phyloP scores from a whole-genome alignment of 805 yeast species.

The Ogataea populi-albae region DNA sequence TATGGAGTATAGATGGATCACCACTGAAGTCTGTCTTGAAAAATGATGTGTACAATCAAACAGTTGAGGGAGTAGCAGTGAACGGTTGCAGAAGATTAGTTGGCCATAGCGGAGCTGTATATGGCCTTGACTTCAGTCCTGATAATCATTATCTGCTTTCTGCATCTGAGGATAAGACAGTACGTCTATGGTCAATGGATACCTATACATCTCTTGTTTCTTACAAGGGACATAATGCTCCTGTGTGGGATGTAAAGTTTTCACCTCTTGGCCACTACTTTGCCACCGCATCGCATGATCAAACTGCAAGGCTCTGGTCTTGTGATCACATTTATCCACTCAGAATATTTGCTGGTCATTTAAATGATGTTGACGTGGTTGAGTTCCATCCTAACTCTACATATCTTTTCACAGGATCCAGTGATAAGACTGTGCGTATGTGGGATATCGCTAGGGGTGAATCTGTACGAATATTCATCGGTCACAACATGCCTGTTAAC shows the following conservation, averaged over 20 bases:
- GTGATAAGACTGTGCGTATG: conserved; percentile 95
- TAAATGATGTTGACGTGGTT: conserved; percentile 93
- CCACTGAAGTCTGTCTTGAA: conserved; percentile 65
- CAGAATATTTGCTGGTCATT: conserved; percentile 95
- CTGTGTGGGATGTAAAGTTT: conserved; percentile 95
- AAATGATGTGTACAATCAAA: conserved; percentile 47
- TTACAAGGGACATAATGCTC: conserved; percentile 95
- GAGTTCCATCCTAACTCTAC: conserved; percentile 96
- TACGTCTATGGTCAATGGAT: conserved; percentile 90
- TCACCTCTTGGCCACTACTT: conserved; percentile 96
- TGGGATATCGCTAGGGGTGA: conserved; percentile 93
- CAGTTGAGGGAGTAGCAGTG: conserved; percentile 29
- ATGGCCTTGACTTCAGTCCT: conserved; percentile 86
- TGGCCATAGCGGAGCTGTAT: conserved; percentile 95
- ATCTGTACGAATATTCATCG: conserved; percentile 87
- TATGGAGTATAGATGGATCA: conserved; percentile 93
- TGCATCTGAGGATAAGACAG: conserved; percentile 88
- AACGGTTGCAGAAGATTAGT: conserved; percentile 51
- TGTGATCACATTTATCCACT: conserved; percentile 96
- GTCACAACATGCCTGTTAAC: conserved; percentile 87
- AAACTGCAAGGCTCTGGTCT: conserved; percentile 96
- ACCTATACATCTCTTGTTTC: conserved; percentile 84
- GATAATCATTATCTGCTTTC: conserved; percentile 80
- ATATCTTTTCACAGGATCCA: conserved; percentile 90
- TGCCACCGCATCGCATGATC: conserved; percentile 97